Conservation (phyloP, 345 rosid genomes). For the Microthlaspi erraticum region DNA sequence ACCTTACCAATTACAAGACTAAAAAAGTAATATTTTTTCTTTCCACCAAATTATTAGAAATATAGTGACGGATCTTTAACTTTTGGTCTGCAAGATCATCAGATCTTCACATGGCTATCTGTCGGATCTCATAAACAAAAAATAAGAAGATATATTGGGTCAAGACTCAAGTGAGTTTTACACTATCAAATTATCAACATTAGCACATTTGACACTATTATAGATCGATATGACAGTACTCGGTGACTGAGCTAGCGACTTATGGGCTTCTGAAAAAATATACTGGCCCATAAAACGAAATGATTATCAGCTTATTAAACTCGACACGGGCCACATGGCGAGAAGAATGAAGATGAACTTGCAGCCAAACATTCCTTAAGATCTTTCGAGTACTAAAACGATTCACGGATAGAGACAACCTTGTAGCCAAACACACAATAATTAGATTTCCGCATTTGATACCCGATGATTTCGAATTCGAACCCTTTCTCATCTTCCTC, state of each 20-base stretch:
- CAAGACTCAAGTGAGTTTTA: too few relatives aligned
- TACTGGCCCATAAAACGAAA: too few relatives aligned
- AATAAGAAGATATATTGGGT: not conserved
- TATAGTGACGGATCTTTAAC: not conserved
- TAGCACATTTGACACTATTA: too few relatives aligned
- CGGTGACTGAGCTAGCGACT: too few relatives aligned
- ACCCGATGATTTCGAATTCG: conserved; percentile 29
- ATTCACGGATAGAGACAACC: not conserved
- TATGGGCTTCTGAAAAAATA: too few relatives aligned
- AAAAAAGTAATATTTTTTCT: not conserved
- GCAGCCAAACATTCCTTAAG: not conserved
- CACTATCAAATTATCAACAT: too few relatives aligned
- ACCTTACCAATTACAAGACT: not conserved
- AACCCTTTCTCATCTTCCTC: conserved; percentile 22
- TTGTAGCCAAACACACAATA: conserved; percentile 38
- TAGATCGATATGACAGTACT: too few relatives aligned
- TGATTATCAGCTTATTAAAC: too few relatives aligned
- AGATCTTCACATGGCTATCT: conserved; percentile 2
- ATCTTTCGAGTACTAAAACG: too few relatives aligned
- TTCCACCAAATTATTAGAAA: not conserved
- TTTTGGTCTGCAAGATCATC: not conserved
- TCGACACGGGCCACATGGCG: not conserved
- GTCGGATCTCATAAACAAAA: conserved; percentile 6
- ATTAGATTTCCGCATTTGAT: too few relatives aligned
- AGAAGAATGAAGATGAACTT: not conserved